Evolutionary conservation across 2,329 filamentous ascomycete genomes (phyloP), one percentile per base, ranked within the genome.

Genomic region (Ramularia collo-cygni): DNA sequence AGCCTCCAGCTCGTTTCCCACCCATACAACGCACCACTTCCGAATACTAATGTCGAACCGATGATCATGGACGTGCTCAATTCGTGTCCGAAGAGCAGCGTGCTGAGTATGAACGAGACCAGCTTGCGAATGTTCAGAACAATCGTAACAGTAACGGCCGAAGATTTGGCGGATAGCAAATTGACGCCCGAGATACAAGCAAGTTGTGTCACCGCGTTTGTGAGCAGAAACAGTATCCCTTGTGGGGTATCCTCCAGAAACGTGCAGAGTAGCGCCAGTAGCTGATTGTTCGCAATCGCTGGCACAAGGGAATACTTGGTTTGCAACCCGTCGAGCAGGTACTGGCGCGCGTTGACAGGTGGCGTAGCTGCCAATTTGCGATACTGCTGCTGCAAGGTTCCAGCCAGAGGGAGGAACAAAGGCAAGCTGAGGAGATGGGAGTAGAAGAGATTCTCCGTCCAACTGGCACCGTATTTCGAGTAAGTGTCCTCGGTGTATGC

Each of bases 371-470:
- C 73, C 14, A 92, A 71, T 42, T 72, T 75, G 37, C 65, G 59
- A 48, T 85, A 83, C 54, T 86, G 83, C 13, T 70, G 65, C 37
- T 67, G 65, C 55, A 92, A 74, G 2, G 76, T 77, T 1, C 75
- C 74, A n/a, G 76, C 62, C 49, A 90, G 83, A 3, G 82, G 83
- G 2, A 84, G 55, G 57, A 90, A 92, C 15, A 92, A 70, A 0
- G 85, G 84, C 30, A 92, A 67, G 1, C 83, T 85, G 15, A 90
- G 71, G 6, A 86, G 61, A 51, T 83, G 79, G 15, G 85, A 93
- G 68, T 96, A 98, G 68, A 98, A 96, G 9, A 98, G 74, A 51
- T 95, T 95, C 63, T 96, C 92, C 53, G 83, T 84, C 87, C 92
- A 96, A 62, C 92, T 83, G 19, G 85, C 84, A 4, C 89, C 88